Base-by-base conservation (phyloP, 2,329 filamentous ascomycete species). In the Botrytis deweyae region DNA sequence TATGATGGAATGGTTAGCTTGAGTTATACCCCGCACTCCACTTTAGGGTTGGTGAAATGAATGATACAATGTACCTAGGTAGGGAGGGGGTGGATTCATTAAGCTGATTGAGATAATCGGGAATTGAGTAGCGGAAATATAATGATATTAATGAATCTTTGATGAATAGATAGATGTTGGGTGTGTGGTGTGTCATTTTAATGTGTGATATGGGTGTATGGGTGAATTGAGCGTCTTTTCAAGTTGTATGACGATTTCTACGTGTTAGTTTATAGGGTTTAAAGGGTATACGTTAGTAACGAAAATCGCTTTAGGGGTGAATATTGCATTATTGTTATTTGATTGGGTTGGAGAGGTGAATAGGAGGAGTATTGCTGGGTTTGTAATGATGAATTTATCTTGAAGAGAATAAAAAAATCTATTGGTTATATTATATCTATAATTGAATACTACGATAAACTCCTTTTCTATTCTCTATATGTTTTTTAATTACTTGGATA, bases 61-160 rank as follows among this genome's bases (percentile, higher is more conserved):
- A 58, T 42, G 12, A 29, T 18, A 29, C 18, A 29, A 42, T 3
- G 1, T 33, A 33, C 33, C 33, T 33, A 29, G 33, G 33, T 16
- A 18, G 22, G 66, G 20, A 40, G 36, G 9, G 16, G 52, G 40
- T 67, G 46, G 22, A 49, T n/a, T 2, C 7, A 42, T 18, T 14
- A 3, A 29, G 18, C 46, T 25, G 10, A 40, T 40, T 2, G 7
- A 44, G 61, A 4, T 10, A 42, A 16, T 42, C 25, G 4, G 25
- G 18, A 38, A 58, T 42, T 10, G 25, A 42, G 18, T 33, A 68
- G 49, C 33, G 29, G 4, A 38, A 42, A 29, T 14, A 25, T 25
- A 68, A 68, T 68, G 49, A 58, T 58, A 42, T 68, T 68, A 58
- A 58, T 68, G 66, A 58, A 49, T 33, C 0, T 22, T 58, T n/a